These are phyloP conservation scores for Cryptococcus sp. DNA, from an alignment of 1,284 basidiomycete genomes.

Conservation along the genomic window DNA sequence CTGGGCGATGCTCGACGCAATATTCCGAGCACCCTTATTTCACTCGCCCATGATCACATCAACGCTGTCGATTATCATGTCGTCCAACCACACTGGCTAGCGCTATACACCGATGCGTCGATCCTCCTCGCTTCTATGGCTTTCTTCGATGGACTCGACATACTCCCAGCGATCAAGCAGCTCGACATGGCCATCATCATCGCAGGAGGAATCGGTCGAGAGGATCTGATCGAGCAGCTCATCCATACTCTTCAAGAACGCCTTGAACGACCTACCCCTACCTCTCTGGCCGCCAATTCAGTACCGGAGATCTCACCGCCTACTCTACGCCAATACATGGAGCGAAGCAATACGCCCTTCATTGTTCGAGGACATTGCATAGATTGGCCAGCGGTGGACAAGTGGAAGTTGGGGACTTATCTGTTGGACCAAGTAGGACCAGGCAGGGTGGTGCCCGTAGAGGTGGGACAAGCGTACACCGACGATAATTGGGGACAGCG, in stretches of 20 bases:
- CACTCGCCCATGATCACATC: conserved; percentile 47
- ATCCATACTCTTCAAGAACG: background rate
- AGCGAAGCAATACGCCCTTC: conserved; percentile 60
- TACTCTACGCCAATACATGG: background rate
- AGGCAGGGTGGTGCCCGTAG: conserved; percentile 81
- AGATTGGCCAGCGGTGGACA: conserved; percentile 51
- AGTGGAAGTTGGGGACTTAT: conserved; percentile 66
- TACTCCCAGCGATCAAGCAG: conserved; percentile 52
- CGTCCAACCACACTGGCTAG: conserved; percentile 45
- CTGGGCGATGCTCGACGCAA: background rate
- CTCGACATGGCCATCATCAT: conserved; percentile 79
- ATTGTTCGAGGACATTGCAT: conserved; percentile 56
- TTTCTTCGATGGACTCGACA: too few relatives aligned
- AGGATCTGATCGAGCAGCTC: background rate
- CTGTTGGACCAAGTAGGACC: conserved; percentile 62
- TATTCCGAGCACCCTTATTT: conserved; percentile 25
- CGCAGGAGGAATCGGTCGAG: conserved; percentile 66
- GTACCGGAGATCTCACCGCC: conserved; percentile 33
- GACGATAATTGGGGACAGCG: conserved; percentile 73
- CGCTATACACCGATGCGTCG: conserved; percentile 48
- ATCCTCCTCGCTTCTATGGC: conserved; percentile 28
- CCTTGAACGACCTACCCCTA: conserved; percentile 1
- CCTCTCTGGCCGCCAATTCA: conserved; percentile 37
- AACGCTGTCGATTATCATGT: conserved; percentile 43
- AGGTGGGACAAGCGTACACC: conserved; percentile 81